Conservation (phyloP, 2,329 filamentous ascomycete species). For the Coniochaeta ligniaria region DNA sequence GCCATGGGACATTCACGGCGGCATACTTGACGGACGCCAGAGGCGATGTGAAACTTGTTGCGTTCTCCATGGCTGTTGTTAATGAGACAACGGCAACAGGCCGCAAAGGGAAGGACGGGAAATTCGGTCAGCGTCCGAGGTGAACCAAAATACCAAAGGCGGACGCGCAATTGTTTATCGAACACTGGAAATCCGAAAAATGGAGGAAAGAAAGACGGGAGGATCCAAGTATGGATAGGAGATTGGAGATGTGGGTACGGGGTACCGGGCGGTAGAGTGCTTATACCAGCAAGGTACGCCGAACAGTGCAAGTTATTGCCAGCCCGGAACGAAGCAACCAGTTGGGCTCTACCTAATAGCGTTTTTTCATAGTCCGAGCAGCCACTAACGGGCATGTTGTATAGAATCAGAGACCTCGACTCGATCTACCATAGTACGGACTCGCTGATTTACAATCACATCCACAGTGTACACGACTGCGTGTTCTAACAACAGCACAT, state of each 20-base stretch:
- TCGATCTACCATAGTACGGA: background rate
- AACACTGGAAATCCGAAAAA: background rate
- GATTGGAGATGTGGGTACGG: background rate
- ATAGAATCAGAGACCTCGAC: background rate
- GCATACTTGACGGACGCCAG: conserved; percentile 52
- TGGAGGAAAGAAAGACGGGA: background rate
- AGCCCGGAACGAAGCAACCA: no score
- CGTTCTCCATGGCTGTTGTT: conserved; percentile 41
- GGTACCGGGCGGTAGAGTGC: background rate
- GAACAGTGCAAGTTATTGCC: no score
- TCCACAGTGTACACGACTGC: no score
- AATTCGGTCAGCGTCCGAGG: background rate
- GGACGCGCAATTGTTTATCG: background rate
- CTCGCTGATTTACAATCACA: background rate
- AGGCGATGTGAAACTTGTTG: conserved; percentile 60
- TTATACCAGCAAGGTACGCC: no score
- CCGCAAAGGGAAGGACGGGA: background rate
- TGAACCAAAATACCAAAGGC: background rate
- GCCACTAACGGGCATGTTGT: background rate
- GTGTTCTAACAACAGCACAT: background rate
- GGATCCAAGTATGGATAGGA: background rate
- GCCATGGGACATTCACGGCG: conserved; percentile 42
- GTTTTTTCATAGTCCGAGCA: background rate
- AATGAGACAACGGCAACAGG: background rate
- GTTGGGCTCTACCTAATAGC: no score